Conservation (phyloP, 768 basidiomycete genomes). For the Inosperma sp. region DNA sequence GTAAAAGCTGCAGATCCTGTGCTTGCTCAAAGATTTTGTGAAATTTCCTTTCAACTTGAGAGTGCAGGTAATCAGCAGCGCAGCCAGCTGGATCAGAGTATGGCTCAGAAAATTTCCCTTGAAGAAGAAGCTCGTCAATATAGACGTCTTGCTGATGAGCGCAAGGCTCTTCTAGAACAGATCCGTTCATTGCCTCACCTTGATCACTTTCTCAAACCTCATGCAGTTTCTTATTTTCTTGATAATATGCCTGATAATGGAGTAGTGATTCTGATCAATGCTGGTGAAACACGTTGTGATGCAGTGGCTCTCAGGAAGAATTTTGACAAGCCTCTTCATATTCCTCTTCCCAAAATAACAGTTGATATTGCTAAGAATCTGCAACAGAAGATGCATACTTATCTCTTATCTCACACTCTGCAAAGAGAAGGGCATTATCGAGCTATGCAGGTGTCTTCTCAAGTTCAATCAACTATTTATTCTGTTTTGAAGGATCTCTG, state of each 20-base stretch:
- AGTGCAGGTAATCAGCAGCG: not conserved
- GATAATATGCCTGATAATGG: slow-evolving; percentile 11
- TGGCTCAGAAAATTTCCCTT: slow-evolving; percentile 1
- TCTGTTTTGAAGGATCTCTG: too few species aligned
- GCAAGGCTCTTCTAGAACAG: slow-evolving; percentile 11
- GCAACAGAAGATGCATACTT: slow-evolving; percentile 1
- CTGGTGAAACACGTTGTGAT: slow-evolving; percentile 18
- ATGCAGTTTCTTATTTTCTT: slow-evolving; percentile 8
- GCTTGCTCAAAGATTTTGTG: slow-evolving; percentile 12
- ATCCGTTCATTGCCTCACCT: slow-evolving; percentile 15
- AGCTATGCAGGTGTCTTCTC: not conserved
- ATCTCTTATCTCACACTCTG: slow-evolving; percentile 3
- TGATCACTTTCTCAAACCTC: slow-evolving; percentile 16
- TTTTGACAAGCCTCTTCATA: slow-evolving; percentile 14
- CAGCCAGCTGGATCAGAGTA: not conserved
- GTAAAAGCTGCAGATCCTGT: slow-evolving; percentile 8
- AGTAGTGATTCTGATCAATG: slow-evolving; percentile 19
- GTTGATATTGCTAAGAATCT: slow-evolving; percentile 7
- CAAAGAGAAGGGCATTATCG: not conserved
- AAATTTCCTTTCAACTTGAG: slow-evolving; percentile 9
- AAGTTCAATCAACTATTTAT: not conserved
- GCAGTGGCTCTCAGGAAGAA: slow-evolving; percentile 18
- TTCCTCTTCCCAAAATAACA: slow-evolving; percentile 16
- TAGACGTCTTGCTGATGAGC: slow-evolving; percentile 2
- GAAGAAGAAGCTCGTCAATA: slow-evolving; percentile 6